Base-by-base conservation (phyloP, 768 basidiomycete species). In the Postia placenta region DNA sequence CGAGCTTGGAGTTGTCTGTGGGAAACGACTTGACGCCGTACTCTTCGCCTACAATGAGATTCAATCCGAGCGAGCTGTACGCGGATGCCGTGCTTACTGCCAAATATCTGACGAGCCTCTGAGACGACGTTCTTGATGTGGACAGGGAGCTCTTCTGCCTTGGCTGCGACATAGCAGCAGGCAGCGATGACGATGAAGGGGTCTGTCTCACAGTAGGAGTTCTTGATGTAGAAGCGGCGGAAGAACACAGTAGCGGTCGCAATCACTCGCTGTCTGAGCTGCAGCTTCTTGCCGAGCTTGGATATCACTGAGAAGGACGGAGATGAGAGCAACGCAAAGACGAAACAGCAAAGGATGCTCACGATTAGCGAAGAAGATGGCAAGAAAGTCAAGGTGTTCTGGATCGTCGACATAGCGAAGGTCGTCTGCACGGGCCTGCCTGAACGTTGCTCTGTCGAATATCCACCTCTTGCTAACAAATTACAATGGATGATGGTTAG, bases 401-500 rank as follows among this genome's bases (percentile, higher is more conserved):
- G 84, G 80, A 41, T 85, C 80, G 19, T 84, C 82, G 42, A 91
- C 81, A 64, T 92, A 93, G 44, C 75, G 75, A 44, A 86, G 64
- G 64, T 98, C 95, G 45, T 86, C 78, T 3, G 74, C 64, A 24
- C 92, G 80, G n/a, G 94, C 85, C 54, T 79, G 76, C 50, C 72
- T 74, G 47, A 96, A 67, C 0, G 85, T 81, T 22, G 81, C 78
- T 4, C 92, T 79, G 67, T 94, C 87, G 26, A 95, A 77, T 23
- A 95, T 77, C 92, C 94, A 97, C 57, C 92, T 78, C 70, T 89
- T 92, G 71, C 92, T 95, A n/a, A n/a, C n/a, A n/a, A n/a, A n/a
- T n/a, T n/a, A n/a, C n/a, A n/a, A n/a, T n/a, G n/a, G n/a, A n/a
- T n/a, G n/a, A n/a, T n/a, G n/a, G n/a, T n/a, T n/a, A n/a, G n/a